Evolutionary conservation across 148 eudicot genomes (phyloP).

Genomic region (Nepenthes mirabilis): DNA sequence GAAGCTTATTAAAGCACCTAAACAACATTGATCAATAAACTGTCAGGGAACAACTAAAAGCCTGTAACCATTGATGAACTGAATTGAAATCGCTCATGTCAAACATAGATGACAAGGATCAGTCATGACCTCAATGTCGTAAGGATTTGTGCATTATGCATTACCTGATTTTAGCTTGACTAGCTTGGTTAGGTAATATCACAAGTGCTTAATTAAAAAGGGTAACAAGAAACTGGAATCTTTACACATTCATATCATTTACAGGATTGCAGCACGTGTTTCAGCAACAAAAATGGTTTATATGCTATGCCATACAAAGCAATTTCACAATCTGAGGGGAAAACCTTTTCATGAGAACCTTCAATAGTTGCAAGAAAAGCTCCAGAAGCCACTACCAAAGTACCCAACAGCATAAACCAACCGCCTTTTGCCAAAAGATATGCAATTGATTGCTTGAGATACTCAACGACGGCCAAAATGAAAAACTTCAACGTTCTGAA

Average conservation of each 20-base stretch:
- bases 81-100: not conserved
- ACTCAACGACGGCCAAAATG: constrained; percentile 46
- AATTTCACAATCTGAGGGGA: no score
- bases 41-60: no score
- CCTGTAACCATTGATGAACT: not conserved
- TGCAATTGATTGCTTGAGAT: constrained; percentile 32
- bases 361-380: constrained; percentile 38
- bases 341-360: constrained; percentile 87
- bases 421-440: constrained; percentile 65
- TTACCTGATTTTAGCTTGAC: no score
- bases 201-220: no score
- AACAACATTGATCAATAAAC: no score
- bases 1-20: not conserved
- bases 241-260: no score
- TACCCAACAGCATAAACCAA: constrained; percentile 51
- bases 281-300: no score
- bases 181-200: no score
- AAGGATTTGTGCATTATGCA: no score
- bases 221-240: no score
- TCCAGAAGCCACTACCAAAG: constrained; percentile 25
- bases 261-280: no score
- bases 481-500: constrained; percentile 65
- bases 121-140: not conserved
- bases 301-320: no score
- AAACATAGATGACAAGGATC: not conserved